Evolutionary conservation across 2,329 filamentous ascomycete species (phyloP).

Genomic region (Furcasterigmium sp.): DNA sequence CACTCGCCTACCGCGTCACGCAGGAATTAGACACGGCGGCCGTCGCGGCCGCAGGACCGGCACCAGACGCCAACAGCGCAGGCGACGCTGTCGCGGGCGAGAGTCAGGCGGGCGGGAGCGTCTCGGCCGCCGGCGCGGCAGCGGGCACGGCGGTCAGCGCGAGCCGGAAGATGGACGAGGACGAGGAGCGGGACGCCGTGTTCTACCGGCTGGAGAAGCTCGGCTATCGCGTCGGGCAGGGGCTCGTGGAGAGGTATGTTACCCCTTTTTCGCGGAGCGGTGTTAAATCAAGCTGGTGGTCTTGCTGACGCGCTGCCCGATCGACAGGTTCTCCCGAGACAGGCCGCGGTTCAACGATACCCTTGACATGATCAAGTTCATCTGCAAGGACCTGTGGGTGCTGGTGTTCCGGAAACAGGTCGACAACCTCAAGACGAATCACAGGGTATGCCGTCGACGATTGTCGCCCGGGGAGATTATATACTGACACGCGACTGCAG

Average conservation of each 20-base stretch:
- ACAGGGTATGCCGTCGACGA: conserved; percentile 55
- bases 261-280: conserved; percentile 2
- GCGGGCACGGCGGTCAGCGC: conserved; percentile 10
- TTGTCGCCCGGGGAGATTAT: neutral
- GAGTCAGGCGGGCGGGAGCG: conserved; percentile 1
- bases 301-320: no score
- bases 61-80: conserved; percentile 6
- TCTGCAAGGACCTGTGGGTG: conserved; percentile 97
- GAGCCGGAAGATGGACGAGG: conserved; percentile 55
- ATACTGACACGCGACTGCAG: conserved; percentile 27
- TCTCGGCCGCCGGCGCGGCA: conserved; percentile 8
- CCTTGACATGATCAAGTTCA: conserved; percentile 93
- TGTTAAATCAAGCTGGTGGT: no score
- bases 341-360: conserved; percentile 86
- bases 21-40: conserved; percentile 54
- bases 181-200: conserved; percentile 78
- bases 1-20: conserved; percentile 83
- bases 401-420: conserved; percentile 95
- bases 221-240: conserved; percentile 89
- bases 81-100: neutral
- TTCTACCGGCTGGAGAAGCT: conserved; percentile 78
- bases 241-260: conserved; percentile 81
- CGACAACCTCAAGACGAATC: conserved; percentile 98
- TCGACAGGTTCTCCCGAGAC: conserved; percentile 74
- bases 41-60: conserved; percentile 10